These are phyloP conservation scores for Aspergillus affinis DNA, from an alignment of 495 filamentous ascomycete species.

Conservation along the genomic window DNA sequence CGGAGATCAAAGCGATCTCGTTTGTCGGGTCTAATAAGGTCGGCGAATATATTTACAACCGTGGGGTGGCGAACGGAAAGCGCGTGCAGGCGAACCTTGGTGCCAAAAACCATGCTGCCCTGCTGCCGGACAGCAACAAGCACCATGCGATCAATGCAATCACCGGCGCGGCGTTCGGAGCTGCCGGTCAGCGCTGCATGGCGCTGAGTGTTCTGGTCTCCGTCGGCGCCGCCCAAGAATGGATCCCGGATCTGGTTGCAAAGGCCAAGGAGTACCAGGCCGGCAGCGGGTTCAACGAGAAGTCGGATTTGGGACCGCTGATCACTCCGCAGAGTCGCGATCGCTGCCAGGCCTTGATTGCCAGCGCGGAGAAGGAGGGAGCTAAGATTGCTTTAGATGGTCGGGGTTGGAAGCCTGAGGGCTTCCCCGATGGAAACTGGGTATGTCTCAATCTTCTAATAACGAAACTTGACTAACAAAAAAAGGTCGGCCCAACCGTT, in stretches of 20 bases:
- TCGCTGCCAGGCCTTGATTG: slow-evolving; percentile 88
- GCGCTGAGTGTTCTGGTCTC: slow-evolving; percentile 90
- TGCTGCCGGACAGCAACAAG: slow-evolving; percentile 96
- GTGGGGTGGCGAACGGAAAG: slow-evolving; percentile 90
- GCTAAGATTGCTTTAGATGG: slow-evolving; percentile 93
- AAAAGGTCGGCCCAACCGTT: slow-evolving; percentile 79
- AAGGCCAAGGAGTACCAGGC: slow-evolving; percentile 85
- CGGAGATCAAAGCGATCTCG: slow-evolving; percentile 92
- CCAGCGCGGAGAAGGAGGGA: slow-evolving; percentile 86
- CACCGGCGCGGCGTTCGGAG: slow-evolving; percentile 91
- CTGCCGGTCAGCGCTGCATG: slow-evolving; percentile 98
- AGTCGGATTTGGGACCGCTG: slow-evolving; percentile 90
- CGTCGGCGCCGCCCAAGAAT: slow-evolving; percentile 93
- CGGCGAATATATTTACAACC: slow-evolving; percentile 95
- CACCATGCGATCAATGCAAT: slow-evolving; percentile 75
- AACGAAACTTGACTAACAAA: not conserved
- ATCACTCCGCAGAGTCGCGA: slow-evolving; percentile 88
- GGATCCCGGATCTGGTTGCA: slow-evolving; percentile 88
- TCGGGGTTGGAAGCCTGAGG: slow-evolving; percentile 64
- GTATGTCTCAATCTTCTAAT: not conserved
- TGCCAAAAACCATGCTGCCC: slow-evolving; percentile 96
- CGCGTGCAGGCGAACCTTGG: slow-evolving; percentile 95
- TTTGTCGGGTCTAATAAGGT: slow-evolving; percentile 97
- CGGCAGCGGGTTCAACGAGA: slow-evolving; percentile 92
- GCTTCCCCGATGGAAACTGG: slow-evolving; percentile 12